Base-by-base conservation (phyloP, 2,329 filamentous ascomycete genomes). In the Pyrenophora teres region DNA sequence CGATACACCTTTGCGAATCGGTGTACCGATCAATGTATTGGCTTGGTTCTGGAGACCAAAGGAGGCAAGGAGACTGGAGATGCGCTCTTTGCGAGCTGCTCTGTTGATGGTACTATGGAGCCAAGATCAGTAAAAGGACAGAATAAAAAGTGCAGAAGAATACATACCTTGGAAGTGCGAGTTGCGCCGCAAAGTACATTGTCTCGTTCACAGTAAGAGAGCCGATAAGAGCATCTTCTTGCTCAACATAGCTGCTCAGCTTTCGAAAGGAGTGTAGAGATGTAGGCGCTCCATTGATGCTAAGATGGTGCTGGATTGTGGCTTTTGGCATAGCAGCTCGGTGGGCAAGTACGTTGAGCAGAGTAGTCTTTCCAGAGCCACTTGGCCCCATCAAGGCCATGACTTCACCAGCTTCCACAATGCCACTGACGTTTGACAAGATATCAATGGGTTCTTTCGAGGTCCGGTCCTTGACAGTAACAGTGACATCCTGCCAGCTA, bases 161-260 rank as follows among this genome's bases (percentile, higher is more conserved):
- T 6, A 40, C 36, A 15, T 59, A 72, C 70, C 64, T 74, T 16
- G 78, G 77, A 4, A 87, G 63, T 54, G 85, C 74, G 3, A 95
- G 81, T 23, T 87, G 82, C 0, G 90, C 88, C 0, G 89, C 87
- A 70, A 95, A 95, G 56, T 85, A 77, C 54, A 96, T 75, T 0
- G 90, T 95, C 76, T 95, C 91, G 23, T 82, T 80, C 7, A 93
- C 89, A 0, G 90, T 95, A 58, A 95, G 77, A 0, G 87, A 87
- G 4, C 90, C 91, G 43, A 93, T 88, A 10, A 95, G 79, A 1
- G 89, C 87, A 77, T 96, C 91, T 59, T 95, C 90, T 71, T 96
- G 91, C 76, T 96, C 91, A 18, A 95, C 91, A 67, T 92, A 95
- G 40, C 85, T 85, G 47, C 83, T 87, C 42, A 93, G 79, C 40